These are phyloP conservation scores for Plectranthus barbatus DNA, from an alignment of 257 asterid genomes.

Conservation along the genomic window DNA sequence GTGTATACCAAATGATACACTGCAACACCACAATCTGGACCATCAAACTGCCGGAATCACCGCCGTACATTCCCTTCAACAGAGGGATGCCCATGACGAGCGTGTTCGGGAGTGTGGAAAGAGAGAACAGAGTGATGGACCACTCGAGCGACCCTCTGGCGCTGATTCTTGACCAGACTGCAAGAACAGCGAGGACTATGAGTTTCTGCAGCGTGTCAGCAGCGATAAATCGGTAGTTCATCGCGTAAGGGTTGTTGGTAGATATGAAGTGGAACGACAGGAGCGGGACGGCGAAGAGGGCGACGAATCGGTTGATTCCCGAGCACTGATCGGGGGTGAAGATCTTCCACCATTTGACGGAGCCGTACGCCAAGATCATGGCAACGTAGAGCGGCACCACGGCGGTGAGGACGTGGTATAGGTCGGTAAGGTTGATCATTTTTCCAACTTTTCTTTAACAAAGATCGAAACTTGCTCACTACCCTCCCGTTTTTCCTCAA, in stretches of 20 bases:
- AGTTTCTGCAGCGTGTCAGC: conserved; percentile 66
- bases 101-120: conserved; percentile 60
- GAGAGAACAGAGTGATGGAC: conserved; percentile 61
- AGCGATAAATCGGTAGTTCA: conserved; percentile 64
- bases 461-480: neutral
- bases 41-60: conserved; percentile 44
- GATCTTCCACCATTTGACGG: neutral
- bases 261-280: conserved; percentile 71
- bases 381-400: conserved; percentile 61
- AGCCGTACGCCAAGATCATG: neutral
- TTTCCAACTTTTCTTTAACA: neutral
- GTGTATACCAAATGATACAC: conserved; percentile 67
- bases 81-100: conserved; percentile 69
- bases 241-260: conserved; percentile 56
- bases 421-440: conserved; percentile 40
- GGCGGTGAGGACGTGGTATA: conserved; percentile 67
- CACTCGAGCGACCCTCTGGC: conserved; percentile 54
- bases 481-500: neutral
- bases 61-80: conserved; percentile 57
- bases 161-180: conserved; percentile 42
- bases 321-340: conserved; percentile 57
- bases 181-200: conserved; percentile 40
- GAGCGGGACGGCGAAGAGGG: conserved; percentile 64
- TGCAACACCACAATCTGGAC: conserved; percentile 63
- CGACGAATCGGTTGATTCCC: conserved; percentile 70